Conservation (phyloP, 331 rosid genomes). For the Acacia concinna region DNA sequence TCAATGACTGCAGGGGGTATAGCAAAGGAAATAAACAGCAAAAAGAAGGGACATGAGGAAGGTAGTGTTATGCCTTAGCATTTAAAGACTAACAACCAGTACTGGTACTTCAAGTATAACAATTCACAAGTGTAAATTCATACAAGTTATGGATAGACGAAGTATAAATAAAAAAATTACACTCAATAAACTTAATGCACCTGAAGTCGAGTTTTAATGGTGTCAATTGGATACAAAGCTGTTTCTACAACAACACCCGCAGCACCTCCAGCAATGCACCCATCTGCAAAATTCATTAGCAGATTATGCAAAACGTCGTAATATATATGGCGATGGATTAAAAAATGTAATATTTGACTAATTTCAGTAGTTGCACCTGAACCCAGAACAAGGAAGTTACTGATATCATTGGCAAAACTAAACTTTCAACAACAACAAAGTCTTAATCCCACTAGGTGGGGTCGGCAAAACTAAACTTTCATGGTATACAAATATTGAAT, state of each 20-base stretch:
- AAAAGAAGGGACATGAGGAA: not conserved
- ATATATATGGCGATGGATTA: not conserved
- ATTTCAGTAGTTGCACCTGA: slow-evolving; percentile 1
- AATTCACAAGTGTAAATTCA: not conserved
- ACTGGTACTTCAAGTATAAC: not conserved
- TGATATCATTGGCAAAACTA: not conserved
- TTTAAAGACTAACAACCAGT: not conserved
- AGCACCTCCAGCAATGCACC: slow-evolving; percentile 68
- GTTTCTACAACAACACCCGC: slow-evolving; percentile 79
- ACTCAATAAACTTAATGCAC: slow-evolving; percentile 29
- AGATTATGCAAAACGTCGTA: not conserved
- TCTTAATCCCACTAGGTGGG: too few species aligned
- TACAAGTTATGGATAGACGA: not conserved
- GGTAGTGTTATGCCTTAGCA: not conserved
- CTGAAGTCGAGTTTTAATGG: slow-evolving; percentile 84
- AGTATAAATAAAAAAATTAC: not conserved
- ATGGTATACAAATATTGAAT: not conserved
- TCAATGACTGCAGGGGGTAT: not conserved
- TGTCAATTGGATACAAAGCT: slow-evolving; percentile 73
- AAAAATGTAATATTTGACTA: not conserved
- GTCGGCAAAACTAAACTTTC: not conserved
- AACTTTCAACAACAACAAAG: too few species aligned
- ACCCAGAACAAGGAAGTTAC: slow-evolving; percentile 1
- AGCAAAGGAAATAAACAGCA: not conserved
- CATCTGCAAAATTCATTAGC: slow-evolving; percentile 45